phyloP scores from a whole-genome alignment of 2,329 filamentous ascomycete genomes.

The Fusarium sp. region DNA sequence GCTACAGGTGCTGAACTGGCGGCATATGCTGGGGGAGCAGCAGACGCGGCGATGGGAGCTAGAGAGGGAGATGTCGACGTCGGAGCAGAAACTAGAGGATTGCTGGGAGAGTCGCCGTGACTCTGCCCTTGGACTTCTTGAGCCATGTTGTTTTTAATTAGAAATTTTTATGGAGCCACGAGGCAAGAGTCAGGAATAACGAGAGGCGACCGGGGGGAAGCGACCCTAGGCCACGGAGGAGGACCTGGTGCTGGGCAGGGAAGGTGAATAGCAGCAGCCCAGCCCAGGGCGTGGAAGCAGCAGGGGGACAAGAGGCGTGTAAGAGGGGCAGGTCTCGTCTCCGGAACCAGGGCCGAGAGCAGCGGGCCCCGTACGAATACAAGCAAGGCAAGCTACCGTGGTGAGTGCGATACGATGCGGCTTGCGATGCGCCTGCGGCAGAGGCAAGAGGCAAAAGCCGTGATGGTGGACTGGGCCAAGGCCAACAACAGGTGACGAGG shows the following conservation, averaged over 20 bases:
- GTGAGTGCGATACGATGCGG: conserved; percentile 39
- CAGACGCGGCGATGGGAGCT: conserved; percentile 39
- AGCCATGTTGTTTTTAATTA: conserved; percentile 52
- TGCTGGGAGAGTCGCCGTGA: conserved; percentile 45
- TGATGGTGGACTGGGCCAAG: conserved; percentile 39
- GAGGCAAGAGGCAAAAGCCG: conserved; percentile 23
- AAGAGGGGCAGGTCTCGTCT: conserved; percentile 36
- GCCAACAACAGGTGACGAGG: conserved; percentile 25
- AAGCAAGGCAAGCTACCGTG: conserved; percentile 20
- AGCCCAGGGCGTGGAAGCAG: conserved; percentile 35
- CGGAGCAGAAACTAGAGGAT: conserved; percentile 40
- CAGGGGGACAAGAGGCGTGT: conserved; percentile 38
- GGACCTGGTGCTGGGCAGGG: conserved; percentile 43
- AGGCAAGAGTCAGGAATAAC: conserved; percentile 48
- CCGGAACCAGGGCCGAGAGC: conserved; percentile 40
- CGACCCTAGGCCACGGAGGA: conserved; percentile 47
- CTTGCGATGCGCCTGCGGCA: conserved; percentile 33
- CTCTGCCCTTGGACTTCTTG: conserved; percentile 47
- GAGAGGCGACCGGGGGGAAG: conserved; percentile 44
- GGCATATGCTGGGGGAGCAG: conserved; percentile 33
- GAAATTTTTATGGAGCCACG: conserved; percentile 53
- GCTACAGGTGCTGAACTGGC: conserved; percentile 21
- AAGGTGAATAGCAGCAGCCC: conserved; percentile 38
- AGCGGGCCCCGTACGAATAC: conserved; percentile 16
- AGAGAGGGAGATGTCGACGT: conserved; percentile 41